Evolutionary conservation across 306 rosid genomes (phyloP).

Genomic region (Sindora glabra): DNA sequence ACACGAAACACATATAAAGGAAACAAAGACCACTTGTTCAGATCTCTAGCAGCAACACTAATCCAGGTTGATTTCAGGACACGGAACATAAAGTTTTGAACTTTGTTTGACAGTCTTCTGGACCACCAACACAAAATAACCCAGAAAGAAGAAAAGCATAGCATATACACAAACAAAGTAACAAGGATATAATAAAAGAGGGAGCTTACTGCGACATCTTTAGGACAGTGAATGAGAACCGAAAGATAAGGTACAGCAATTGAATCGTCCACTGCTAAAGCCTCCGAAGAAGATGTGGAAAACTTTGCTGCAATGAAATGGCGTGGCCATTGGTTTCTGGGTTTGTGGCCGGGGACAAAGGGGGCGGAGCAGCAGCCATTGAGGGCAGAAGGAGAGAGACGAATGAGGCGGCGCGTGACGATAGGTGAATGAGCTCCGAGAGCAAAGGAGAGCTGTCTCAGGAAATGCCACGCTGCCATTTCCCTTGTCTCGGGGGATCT

Average conservation of each 20-base stretch:
- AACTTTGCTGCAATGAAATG: background rate
- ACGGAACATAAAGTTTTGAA: slow-evolving; percentile 4
- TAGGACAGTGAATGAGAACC: slow-evolving; percentile 61
- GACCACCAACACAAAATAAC: background rate
- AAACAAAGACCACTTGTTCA: background rate
- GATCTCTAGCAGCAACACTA: background rate
- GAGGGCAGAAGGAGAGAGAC: slow-evolving; percentile 5
- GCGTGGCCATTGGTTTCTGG: slow-evolving; percentile 9
- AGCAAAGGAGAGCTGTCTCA: slow-evolving; percentile 33
- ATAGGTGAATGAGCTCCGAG: slow-evolving; percentile 14
- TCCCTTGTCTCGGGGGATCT: background rate
- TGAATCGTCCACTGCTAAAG: slow-evolving; percentile 22
- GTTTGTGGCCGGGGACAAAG: slow-evolving; percentile 18
- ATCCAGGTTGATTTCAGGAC: background rate
- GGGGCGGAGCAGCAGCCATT: background rate
- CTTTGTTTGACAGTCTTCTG: background rate
- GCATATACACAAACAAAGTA: background rate
- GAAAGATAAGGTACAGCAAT: slow-evolving; percentile 34
- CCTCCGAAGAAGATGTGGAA: slow-evolving; percentile 22
- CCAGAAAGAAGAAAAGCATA: background rate
- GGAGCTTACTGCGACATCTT: slow-evolving; percentile 51
- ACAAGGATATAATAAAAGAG: background rate
- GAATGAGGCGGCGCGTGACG: slow-evolving; percentile 18
- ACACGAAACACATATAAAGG: background rate
- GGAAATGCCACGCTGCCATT: slow-evolving; percentile 20